phyloP scores from a whole-genome alignment of 2,329 filamentous ascomycete species.

The Neospermospora avenae region DNA sequence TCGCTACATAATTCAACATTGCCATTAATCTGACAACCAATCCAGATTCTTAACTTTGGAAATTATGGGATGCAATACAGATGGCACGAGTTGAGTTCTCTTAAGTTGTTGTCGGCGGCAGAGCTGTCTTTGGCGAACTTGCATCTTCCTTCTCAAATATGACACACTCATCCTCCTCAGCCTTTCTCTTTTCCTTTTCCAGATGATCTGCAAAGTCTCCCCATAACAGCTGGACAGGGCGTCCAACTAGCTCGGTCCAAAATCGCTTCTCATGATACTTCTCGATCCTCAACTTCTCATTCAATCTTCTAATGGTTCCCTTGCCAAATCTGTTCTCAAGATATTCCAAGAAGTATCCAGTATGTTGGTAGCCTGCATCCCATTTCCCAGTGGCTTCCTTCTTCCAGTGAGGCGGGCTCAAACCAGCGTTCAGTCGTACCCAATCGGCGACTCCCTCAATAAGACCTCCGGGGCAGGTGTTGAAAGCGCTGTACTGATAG shows the following conservation, averaged over 20 bases:
- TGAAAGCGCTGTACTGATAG: slow-evolving; percentile 73
- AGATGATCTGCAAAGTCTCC: slow-evolving; percentile 58
- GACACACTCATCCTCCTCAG: slow-evolving; percentile 32
- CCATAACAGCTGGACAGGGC: slow-evolving; percentile 68
- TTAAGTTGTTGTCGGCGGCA: neutral
- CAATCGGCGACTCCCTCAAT: slow-evolving; percentile 93
- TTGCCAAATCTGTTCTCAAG: slow-evolving; percentile 65
- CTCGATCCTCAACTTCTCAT: slow-evolving; percentile 61
- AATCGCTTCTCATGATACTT: slow-evolving; percentile 64
- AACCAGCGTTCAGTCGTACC: slow-evolving; percentile 71
- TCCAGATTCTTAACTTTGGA: neutral
- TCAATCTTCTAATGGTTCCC: slow-evolving; percentile 59
- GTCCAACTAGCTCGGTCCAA: slow-evolving; percentile 66
- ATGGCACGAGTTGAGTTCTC: too few relatives aligned
- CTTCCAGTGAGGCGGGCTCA: slow-evolving; percentile 83
- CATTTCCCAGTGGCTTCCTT: slow-evolving; percentile 55
- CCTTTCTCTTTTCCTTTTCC: slow-evolving; percentile 23
- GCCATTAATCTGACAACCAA: neutral
- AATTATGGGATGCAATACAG: too few relatives aligned
- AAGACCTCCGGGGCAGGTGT: slow-evolving; percentile 67
- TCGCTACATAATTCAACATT: too few relatives aligned
- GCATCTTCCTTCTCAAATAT: slow-evolving; percentile 32
- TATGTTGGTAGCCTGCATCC: slow-evolving; percentile 88
- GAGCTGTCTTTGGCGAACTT: neutral
- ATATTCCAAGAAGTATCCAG: slow-evolving; percentile 87